Base-by-base conservation (phyloP, 2,329 filamentous ascomycete species). In the Botrytis fragariae region DNA sequence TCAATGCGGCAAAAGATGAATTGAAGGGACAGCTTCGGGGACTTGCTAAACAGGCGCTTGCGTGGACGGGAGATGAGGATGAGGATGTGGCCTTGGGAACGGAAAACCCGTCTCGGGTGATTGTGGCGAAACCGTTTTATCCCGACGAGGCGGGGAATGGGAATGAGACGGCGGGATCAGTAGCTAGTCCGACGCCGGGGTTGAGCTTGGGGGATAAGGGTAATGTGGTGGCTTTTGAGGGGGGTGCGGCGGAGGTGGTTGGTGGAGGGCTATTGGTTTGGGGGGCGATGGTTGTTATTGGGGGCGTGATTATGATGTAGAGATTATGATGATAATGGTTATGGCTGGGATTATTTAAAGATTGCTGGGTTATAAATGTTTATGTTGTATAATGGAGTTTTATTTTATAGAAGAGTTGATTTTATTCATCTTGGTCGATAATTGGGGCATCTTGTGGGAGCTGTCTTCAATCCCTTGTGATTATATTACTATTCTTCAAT, bases 51-150 rank as follows among this genome's bases (percentile, higher is more conserved):
- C 65, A 68, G 10, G 48, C 65, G 2, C 48, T 57, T 3, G 25
- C n/a, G 6, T 42, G 65, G 65, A 57, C 7, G 2, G 35, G 14
- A 20, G 22, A 48, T 35, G 45, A 12, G 6, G 22, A 16, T 20
- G 10, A 18, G 14, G 48, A 32, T 57, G 10, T 4, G 20, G 1
- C 3, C 1, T 3, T 18, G 16, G 16, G 8, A 22, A 39, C 8
- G 18, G 48, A 12, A 25, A 35, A 10, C 0, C 1, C 35, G 5
- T 25, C 25, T 0, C 18, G n/a, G 12, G 63, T 18, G 6, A 68
- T 68, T 44, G 48, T 57, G 9, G 48, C 48, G 6, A 68, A 57
- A 44, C 65, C 48, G 18, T 68, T 68, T 22, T 68, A 68, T 68
- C 65, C 65, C 1, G 65, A 68, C 44, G 48, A 68, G 10, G 65